Conservation (phyloP, 371 early-diverging fungal genomes). For the Mortierella sp. region DNA sequence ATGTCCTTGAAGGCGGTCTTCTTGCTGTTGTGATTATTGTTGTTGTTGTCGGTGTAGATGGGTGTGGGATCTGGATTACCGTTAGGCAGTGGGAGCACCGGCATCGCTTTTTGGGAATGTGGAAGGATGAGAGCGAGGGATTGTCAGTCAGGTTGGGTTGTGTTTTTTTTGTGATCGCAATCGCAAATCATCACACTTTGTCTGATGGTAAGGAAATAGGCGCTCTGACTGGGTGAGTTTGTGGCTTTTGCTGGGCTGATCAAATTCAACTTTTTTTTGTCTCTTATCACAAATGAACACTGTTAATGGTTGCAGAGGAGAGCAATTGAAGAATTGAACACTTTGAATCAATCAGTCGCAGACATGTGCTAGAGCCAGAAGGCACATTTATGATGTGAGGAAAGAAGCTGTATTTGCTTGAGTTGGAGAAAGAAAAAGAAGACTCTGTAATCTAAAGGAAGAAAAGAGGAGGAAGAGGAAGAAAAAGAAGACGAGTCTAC, state of each 20-base stretch:
- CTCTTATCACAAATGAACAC: no score
- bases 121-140: background rate
- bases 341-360: no score
- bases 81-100: background rate
- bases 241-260: no score
- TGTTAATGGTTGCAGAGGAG: no score
- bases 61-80: background rate
- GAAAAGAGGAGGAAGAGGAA: background rate
- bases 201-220: no score
- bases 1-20: constrained; percentile 40
- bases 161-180: no score
- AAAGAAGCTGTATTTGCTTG: background rate
- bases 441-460: background rate
- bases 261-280: no score
- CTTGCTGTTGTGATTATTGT: constrained; percentile 9
- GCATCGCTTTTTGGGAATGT: background rate
- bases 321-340: no score
- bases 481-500: background rate
- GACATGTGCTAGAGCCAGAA: no score
- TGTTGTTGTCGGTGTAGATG: background rate
- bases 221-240: no score
- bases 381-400: background rate
- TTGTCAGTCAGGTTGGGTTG: background rate
- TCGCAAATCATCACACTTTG: no score
- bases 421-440: background rate